These are phyloP conservation scores for Wickerhamiella sergipiensis DNA, from an alignment of 805 yeast genomes.

Conservation along the genomic window DNA sequence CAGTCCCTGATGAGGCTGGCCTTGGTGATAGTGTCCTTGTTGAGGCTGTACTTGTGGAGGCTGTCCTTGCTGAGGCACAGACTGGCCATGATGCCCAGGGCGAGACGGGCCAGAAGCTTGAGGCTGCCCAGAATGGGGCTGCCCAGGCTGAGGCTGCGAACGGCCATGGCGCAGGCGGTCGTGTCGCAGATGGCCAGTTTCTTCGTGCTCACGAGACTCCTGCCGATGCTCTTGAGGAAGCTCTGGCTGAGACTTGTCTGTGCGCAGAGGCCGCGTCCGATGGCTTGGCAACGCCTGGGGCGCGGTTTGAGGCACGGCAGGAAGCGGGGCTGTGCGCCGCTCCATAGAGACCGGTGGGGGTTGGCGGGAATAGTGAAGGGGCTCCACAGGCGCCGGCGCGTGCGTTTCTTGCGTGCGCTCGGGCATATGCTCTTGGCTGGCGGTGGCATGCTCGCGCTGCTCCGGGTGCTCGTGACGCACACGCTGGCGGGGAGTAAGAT, in stretches of 20 bases:
- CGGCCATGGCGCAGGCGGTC: neutral
- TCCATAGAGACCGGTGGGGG: neutral
- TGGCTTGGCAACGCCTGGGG: neutral
- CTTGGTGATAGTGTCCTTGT: too few species aligned
- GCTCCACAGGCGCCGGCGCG: neutral
- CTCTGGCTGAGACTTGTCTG: neutral
- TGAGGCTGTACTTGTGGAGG: too few species aligned
- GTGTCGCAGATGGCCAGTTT: neutral
- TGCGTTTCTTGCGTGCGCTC: neutral
- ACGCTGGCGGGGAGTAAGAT: neutral
- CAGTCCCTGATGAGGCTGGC: too few species aligned
- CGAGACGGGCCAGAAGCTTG: neutral
- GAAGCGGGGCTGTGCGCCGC: neutral
- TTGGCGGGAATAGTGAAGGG: neutral
- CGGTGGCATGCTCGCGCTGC: neutral
- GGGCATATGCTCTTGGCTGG: neutral
- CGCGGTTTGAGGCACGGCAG: neutral
- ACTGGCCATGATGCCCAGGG: too few species aligned
- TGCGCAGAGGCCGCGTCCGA: neutral
- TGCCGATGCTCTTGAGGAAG: too few species aligned
- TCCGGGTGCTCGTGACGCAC: neutral
- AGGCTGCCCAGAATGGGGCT: neutral
- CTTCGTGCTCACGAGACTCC: too few species aligned
- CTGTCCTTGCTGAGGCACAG: too few species aligned
- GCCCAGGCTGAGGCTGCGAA: neutral